Evolutionary conservation across 805 yeast species (phyloP).

Genomic region (Spathaspora gorwiae): DNA sequence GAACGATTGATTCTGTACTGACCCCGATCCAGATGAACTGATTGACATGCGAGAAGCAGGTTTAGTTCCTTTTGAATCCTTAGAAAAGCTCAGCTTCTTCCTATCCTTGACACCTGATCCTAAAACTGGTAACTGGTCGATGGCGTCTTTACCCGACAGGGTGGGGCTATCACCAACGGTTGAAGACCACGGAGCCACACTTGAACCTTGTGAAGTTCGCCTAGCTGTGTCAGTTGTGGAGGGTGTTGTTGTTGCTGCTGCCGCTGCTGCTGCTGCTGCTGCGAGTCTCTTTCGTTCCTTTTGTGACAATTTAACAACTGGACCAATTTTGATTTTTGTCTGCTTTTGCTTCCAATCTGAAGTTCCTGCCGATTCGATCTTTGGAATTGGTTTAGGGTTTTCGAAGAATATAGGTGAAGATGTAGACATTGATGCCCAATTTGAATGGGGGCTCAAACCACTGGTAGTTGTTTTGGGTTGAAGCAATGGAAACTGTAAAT

Average conservation of each 20-base stretch:
- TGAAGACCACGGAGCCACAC: constrained; percentile 10
- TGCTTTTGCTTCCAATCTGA: constrained; percentile 6
- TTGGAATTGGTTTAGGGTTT: background rate
- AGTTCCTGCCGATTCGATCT: background rate
- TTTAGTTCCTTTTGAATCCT: background rate
- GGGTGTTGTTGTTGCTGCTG: background rate
- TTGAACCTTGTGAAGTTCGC: background rate
- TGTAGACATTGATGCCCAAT: constrained; percentile 20
- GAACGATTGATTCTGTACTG: background rate
- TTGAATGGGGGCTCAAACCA: constrained; percentile 23
- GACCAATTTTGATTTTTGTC: constrained; percentile 28
- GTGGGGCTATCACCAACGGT: background rate
- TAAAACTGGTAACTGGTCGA: constrained; percentile 16
- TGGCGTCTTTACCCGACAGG: background rate
- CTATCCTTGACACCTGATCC: constrained; percentile 8
- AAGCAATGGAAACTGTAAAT: background rate
- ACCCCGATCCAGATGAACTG: background rate
- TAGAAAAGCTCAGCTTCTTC: background rate
- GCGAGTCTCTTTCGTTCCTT: constrained; percentile 51
- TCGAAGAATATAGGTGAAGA: constrained; percentile 6
- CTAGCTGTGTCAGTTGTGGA: background rate
- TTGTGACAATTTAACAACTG: constrained; percentile 49
- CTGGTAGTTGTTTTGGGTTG: background rate
- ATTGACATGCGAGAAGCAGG: background rate
- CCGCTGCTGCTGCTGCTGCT: constrained; percentile 2